These are phyloP conservation scores for Fabrea salina DNA, from an alignment of 169 alveolate genomes.

Conservation along the genomic window DNA sequence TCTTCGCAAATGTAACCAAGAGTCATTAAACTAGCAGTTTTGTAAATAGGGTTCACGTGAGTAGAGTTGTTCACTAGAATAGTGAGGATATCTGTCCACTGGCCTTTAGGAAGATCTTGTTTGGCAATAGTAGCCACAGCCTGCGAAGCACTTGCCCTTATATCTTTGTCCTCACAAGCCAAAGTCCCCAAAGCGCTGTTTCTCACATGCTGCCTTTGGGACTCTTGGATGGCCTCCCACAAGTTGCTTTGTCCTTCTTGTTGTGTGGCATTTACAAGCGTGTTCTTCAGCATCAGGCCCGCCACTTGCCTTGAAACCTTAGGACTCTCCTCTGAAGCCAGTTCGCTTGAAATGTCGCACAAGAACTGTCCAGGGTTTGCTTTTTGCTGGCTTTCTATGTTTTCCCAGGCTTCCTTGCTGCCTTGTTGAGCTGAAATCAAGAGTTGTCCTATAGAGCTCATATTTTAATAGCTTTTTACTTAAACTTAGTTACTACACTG, in stretches of 20 bases:
- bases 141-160: slow-evolving; percentile 41
- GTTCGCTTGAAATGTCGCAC: slow-evolving; percentile 27
- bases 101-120: slow-evolving; percentile 46
- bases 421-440: background rate
- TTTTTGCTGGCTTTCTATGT: background rate
- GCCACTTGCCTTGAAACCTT: slow-evolving; percentile 38
- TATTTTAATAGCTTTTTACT: too few relatives aligned
- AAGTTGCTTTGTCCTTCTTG: slow-evolving; percentile 34
- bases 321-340: slow-evolving; percentile 22
- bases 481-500: too few relatives aligned
- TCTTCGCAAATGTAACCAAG: slow-evolving; percentile 64
- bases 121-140: slow-evolving; percentile 46
- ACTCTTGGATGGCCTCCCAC: slow-evolving; percentile 38
- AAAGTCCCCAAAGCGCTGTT: slow-evolving; percentile 35
- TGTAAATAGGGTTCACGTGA: slow-evolving; percentile 9
- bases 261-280: slow-evolving; percentile 36
- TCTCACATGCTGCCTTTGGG: slow-evolving; percentile 31
- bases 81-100: slow-evolving; percentile 51
- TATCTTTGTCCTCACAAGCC: slow-evolving; percentile 9
- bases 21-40: slow-evolving; percentile 47
- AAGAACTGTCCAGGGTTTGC: background rate
- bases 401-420: background rate
- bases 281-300: slow-evolving; percentile 46
- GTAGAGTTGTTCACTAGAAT: slow-evolving; percentile 39
- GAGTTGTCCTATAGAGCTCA: background rate